Conservation (phyloP, 495 filamentous ascomycete species). For the Neurospora sp. region DNA sequence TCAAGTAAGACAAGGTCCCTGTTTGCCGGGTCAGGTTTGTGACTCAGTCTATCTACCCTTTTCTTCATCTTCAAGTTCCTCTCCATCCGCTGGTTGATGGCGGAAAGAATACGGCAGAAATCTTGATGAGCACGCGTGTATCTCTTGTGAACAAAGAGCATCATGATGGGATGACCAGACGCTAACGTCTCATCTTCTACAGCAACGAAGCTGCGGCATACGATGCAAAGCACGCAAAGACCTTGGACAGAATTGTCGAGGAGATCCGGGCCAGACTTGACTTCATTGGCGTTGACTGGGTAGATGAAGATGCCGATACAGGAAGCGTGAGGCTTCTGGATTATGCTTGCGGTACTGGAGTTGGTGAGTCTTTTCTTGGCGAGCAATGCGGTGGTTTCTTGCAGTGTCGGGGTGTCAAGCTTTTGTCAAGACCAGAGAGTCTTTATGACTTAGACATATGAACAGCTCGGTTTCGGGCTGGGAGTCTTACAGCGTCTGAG, state of each 20-base stretch:
- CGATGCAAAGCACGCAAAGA: slow-evolving; percentile 30
- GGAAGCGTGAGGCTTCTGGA: slow-evolving; percentile 51
- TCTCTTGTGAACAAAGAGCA: neutral
- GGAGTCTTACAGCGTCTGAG: neutral
- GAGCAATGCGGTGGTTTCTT: slow-evolving; percentile 31
- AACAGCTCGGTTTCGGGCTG: neutral
- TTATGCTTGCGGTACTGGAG: slow-evolving; percentile 66
- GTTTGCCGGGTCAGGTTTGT: neutral
- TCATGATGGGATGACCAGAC: neutral
- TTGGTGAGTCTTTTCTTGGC: slow-evolving; percentile 30
- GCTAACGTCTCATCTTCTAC: neutral
- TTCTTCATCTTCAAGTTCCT: neutral
- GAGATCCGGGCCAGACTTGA: slow-evolving; percentile 41
- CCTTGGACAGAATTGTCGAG: slow-evolving; percentile 28
- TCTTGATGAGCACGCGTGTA: neutral
- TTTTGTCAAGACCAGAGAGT: neutral
- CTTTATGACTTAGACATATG: neutral
- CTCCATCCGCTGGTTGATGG: neutral
- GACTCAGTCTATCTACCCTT: neutral
- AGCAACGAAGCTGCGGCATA: slow-evolving; percentile 32
- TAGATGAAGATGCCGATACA: slow-evolving; percentile 16
- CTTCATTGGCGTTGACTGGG: slow-evolving; percentile 55
- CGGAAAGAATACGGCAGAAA: neutral
- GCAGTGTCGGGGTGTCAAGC: neutral
- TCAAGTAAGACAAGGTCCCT: slow-evolving; percentile 23